Conservation (phyloP, 441 rosid genomes). For the Flueggea neowawraea region DNA sequence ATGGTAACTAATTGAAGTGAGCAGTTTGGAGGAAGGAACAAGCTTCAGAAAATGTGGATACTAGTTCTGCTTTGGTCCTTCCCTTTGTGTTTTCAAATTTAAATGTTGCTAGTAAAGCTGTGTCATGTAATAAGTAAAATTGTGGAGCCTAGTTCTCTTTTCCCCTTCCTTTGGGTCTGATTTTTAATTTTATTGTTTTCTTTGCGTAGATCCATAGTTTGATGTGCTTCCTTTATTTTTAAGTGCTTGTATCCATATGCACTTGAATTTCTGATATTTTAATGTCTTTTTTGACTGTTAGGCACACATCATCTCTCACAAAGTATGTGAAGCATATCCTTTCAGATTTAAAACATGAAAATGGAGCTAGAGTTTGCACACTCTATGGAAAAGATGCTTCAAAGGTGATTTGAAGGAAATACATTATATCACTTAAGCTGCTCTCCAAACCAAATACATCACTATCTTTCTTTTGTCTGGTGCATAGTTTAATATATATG, state of each 20-base stretch:
- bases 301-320: slow-evolving; percentile 79
- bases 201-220: too few species aligned
- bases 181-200: too few species aligned
- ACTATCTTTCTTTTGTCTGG: not conserved
- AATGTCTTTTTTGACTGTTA: slow-evolving; percentile 15
- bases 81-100: not conserved
- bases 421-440: not conserved
- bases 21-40: too few species aligned
- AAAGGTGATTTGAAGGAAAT: slow-evolving; percentile 39
- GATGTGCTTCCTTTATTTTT: too few species aligned
- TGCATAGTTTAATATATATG: too few species aligned
- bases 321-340: slow-evolving; percentile 63
- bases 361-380: slow-evolving; percentile 58
- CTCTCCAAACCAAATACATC: not conserved
- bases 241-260: not conserved
- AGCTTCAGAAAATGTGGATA: too few species aligned
- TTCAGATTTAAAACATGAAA: slow-evolving; percentile 58
- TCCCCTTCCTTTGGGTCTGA: too few species aligned
- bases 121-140: not conserved
- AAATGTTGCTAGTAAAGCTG: not conserved
- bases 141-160: too few species aligned
- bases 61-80: too few species aligned
- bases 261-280: not conserved
- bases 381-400: slow-evolving; percentile 51
- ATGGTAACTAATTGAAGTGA: too few species aligned